A percentile compares a stretch with the other conserved stretches of the same genome.
Conservation (phyloP, 108 stramenopile species). For the Stephanodiscus triporus region DNA sequence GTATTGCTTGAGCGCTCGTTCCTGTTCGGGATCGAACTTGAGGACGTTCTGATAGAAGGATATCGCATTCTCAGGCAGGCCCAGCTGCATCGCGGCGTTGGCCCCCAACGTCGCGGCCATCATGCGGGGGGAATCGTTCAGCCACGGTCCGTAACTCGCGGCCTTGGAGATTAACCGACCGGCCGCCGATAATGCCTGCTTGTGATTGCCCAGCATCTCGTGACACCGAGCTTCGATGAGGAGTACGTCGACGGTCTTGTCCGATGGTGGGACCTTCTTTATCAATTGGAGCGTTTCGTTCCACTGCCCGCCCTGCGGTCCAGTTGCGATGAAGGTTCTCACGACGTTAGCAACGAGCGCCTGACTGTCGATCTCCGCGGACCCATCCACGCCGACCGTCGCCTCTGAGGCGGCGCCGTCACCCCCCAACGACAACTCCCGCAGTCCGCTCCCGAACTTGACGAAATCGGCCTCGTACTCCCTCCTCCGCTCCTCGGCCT, state of each 20-base stretch:
- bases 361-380: slow-evolving; percentile 8
- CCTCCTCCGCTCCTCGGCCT: slow-evolving; percentile 51
- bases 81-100: slow-evolving; percentile 65
- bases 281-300: slow-evolving; percentile 48
- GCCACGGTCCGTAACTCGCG: slow-evolving; percentile 52
- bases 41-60: slow-evolving; percentile 65
- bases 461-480: slow-evolving; percentile 55
- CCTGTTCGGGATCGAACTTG: slow-evolving; percentile 66
- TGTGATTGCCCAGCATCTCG: slow-evolving; percentile 58
- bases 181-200: slow-evolving; percentile 51
- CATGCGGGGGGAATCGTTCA: slow-evolving; percentile 55
- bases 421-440: slow-evolving; percentile 13
- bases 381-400: slow-evolving; percentile 35
- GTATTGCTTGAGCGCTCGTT: slow-evolving; percentile 59
- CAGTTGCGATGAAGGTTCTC: slow-evolving; percentile 32
- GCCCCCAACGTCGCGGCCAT: slow-evolving; percentile 59
- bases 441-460: slow-evolving; percentile 43
- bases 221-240: slow-evolving; percentile 66
- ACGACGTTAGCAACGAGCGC: slow-evolving; percentile 35
- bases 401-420: slow-evolving; percentile 4
- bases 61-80: slow-evolving; percentile 58
- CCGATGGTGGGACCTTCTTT: slow-evolving; percentile 48
- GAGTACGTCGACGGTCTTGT: slow-evolving; percentile 52
- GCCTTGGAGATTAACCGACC: slow-evolving; percentile 55
- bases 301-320: slow-evolving; percentile 47